Evolutionary conservation across 495 filamentous ascomycete species (phyloP).

Genomic region (Penicillium robsamsonii): DNA sequence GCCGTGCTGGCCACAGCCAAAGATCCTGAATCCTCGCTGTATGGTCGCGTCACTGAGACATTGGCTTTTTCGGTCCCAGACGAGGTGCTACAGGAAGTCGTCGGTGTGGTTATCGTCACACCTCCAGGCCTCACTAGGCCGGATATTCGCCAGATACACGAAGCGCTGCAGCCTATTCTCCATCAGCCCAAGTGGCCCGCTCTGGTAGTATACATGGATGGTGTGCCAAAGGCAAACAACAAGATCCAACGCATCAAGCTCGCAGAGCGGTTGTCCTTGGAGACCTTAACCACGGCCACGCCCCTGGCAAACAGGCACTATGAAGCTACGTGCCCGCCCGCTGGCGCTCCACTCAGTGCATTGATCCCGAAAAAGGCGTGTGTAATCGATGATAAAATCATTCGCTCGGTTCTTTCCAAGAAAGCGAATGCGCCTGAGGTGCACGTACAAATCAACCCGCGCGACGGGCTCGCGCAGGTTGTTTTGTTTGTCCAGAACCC

Average conservation of each 20-base stretch:
- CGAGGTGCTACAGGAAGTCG: constrained; percentile 45
- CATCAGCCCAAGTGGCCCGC: constrained; percentile 43
- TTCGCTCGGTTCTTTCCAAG: constrained; percentile 3
- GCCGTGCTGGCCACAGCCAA: constrained; percentile 53
- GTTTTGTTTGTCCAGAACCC: constrained; percentile 15
- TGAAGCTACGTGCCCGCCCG: constrained; percentile 36
- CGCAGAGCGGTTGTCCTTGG: constrained; percentile 32
- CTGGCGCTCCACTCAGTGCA: constrained; percentile 29
- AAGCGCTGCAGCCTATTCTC: constrained; percentile 31
- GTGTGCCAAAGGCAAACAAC: constrained; percentile 43
- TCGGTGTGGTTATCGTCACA: constrained; percentile 41
- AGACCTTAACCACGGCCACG: constrained; percentile 29
- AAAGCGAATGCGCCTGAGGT: constrained; percentile 3
- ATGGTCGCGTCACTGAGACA: constrained; percentile 34
- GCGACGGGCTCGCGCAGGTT: constrained; percentile 22
- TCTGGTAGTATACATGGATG: constrained; percentile 43
- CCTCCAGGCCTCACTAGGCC: constrained; percentile 26
- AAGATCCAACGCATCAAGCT: constrained; percentile 46
- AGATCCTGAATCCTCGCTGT: constrained; percentile 28
- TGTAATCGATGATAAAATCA: constrained; percentile 7
- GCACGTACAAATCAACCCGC: constrained; percentile 14
- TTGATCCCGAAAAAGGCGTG: constrained; percentile 24
- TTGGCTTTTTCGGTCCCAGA: constrained; percentile 43
- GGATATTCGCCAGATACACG: constrained; percentile 37
- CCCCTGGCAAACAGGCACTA: constrained; percentile 29